phyloP scores from a whole-genome alignment of 2,329 filamentous ascomycete genomes.

The Hypoxylon sp. region DNA sequence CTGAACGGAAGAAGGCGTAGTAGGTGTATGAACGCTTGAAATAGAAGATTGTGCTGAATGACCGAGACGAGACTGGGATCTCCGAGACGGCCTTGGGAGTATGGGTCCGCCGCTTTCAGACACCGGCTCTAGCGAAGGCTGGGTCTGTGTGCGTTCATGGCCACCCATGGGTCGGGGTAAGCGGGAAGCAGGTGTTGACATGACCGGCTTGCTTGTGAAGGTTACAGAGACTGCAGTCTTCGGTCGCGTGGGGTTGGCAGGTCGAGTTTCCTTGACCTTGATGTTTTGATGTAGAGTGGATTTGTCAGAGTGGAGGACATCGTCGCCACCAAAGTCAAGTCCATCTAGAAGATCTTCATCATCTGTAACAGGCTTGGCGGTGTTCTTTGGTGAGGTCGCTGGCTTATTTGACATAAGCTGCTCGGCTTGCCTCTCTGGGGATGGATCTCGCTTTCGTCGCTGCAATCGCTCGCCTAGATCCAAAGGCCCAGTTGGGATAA shows the following conservation, averaged over 20 bases:
- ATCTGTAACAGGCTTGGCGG: constrained; percentile 58
- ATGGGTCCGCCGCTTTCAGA: constrained; percentile 87
- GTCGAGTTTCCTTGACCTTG: constrained; percentile 80
- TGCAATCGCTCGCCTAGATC: constrained; percentile 85
- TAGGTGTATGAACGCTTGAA: constrained; percentile 72
- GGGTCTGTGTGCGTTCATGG: constrained; percentile 75
- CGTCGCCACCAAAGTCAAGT: constrained; percentile 86
- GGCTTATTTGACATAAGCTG: constrained; percentile 55
- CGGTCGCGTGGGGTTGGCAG: constrained; percentile 77
- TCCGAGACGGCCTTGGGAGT: constrained; percentile 65
- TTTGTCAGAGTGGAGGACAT: constrained; percentile 84
- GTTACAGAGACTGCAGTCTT: constrained; percentile 87
- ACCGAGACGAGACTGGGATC: constrained; percentile 75
- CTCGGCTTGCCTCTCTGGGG: constrained; percentile 59
- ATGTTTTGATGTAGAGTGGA: constrained; percentile 91
- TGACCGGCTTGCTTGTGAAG: constrained; percentile 83
- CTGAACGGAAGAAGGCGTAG: constrained; percentile 67
- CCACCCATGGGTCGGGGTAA: constrained; percentile 80
- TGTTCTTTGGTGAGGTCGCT: constrained; percentile 45
- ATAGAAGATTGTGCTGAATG: constrained; percentile 79
- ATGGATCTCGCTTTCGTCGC: constrained; percentile 74
- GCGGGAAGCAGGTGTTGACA: constrained; percentile 69
- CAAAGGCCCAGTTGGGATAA: constrained; percentile 85
- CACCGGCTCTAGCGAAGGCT: constrained; percentile 88
- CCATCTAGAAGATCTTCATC: constrained; percentile 87